phyloP scores from a whole-genome alignment of 1,139 yeast species.

The Yamadazyma oceani region DNA sequence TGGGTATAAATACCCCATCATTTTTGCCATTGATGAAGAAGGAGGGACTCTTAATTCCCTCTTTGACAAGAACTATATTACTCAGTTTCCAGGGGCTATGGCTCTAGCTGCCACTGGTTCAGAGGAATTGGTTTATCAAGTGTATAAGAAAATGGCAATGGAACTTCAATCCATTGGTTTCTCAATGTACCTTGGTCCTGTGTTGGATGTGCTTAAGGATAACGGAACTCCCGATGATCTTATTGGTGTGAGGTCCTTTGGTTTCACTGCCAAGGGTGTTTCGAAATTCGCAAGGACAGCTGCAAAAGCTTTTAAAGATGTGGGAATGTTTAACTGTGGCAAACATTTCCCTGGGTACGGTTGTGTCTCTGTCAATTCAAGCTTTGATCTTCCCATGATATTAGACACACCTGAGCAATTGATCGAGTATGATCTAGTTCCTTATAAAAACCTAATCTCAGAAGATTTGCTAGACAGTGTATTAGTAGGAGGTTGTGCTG shows the following conservation, averaged over 20 bases:
- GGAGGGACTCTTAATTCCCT: neutral
- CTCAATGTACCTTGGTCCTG: conserved; percentile 3
- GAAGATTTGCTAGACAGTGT: conserved; percentile 2
- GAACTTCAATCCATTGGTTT: conserved; percentile 3
- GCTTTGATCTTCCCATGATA: conserved; percentile 3
- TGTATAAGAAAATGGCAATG: conserved; percentile 4
- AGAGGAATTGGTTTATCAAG: conserved; percentile 3
- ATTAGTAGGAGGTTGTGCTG: conserved; percentile 4
- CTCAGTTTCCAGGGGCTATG: conserved; percentile 1
- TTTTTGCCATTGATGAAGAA: conserved; percentile 1
- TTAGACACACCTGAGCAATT: conserved; percentile 3
- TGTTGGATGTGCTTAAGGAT: conserved; percentile 2
- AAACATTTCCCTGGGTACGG: conserved; percentile 5
- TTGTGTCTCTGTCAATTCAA: conserved; percentile 2
- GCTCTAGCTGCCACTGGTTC: neutral
- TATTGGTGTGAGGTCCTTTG: conserved; percentile 4
- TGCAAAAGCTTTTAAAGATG: conserved; percentile 4
- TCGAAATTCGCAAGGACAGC: conserved; percentile 2
- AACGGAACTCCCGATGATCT: neutral
- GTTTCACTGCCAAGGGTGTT: conserved; percentile 1
- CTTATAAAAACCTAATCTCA: conserved; percentile 2
- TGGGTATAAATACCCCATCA: neutral
- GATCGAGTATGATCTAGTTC: conserved; percentile 1
- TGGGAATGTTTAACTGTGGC: conserved; percentile 3
- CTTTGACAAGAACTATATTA: neutral